Percentiles rank a stretch among this genome's conserved stretches.
Evolutionary conservation across 176 grass and related monocot species (phyloP).

Genomic region (Eleusine coracana): DNA sequence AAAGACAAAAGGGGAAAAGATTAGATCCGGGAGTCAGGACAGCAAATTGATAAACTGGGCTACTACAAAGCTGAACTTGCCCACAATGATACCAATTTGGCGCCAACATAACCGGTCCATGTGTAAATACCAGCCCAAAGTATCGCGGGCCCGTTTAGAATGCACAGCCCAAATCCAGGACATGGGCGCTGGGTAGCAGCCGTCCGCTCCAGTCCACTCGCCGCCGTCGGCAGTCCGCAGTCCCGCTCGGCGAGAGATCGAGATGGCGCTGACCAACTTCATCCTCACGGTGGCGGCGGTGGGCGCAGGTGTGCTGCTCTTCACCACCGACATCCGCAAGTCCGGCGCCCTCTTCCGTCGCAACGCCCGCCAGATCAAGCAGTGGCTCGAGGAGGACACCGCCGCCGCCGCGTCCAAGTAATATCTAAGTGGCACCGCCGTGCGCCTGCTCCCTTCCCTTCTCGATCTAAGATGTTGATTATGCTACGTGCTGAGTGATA

Average conservation of each 20-base stretch:
- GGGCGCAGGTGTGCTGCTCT: conserved; percentile 62
- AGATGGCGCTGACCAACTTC: conserved; percentile 91
- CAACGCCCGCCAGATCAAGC: conserved; percentile 77
- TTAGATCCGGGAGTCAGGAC: too few relatives aligned
- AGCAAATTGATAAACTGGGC: too few relatives aligned
- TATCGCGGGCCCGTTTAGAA: neutral
- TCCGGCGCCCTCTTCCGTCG: conserved; percentile 74
- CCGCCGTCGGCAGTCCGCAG: neutral
- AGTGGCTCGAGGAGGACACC: conserved; percentile 83
- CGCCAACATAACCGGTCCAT: neutral
- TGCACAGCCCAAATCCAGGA: neutral
- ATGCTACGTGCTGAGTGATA: neutral
- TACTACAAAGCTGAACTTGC: too few relatives aligned
- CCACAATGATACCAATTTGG: too few relatives aligned
- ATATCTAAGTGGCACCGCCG: neutral
- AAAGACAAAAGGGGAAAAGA: too few relatives aligned
- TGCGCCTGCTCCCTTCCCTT: neutral
- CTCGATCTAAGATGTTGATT: neutral
- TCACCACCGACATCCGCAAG: conserved; percentile 85
- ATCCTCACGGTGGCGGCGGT: conserved; percentile 72
- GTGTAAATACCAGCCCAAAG: neutral
- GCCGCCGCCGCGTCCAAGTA: conserved; percentile 58
- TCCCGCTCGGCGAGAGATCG: conserved; percentile 2
- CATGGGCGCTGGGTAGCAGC: neutral
- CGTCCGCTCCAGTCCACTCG: neutral